These are phyloP conservation scores for Fragaria ananassa DNA, from an alignment of 306 rosid genomes.

Conservation along the genomic window DNA sequence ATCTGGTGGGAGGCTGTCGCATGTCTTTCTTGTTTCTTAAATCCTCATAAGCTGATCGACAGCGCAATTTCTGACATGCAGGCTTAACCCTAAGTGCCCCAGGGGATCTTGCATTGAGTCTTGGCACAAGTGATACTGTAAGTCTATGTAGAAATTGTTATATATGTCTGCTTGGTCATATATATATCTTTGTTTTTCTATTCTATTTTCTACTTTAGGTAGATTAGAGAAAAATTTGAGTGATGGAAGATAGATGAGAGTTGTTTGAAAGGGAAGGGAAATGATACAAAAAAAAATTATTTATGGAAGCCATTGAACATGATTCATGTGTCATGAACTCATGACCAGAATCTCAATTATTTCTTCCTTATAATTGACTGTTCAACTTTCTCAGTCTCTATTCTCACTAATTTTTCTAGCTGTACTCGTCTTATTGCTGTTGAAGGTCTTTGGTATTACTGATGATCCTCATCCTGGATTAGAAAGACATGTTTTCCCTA, in stretches of 20 bases:
- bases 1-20: neutral
- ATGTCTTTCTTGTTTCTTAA: neutral
- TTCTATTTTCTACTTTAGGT: neutral
- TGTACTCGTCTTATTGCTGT: conserved; percentile 19
- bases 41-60: neutral
- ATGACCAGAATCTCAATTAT: neutral
- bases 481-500: conserved; percentile 93
- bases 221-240: neutral
- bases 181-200: neutral
- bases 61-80: conserved; percentile 36
- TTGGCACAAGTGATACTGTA: conserved; percentile 96
- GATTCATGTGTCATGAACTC: neutral
- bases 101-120: conserved; percentile 92
- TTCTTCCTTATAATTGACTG: neutral
- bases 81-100: conserved; percentile 87
- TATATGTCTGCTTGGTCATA: neutral
- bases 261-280: neutral
- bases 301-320: neutral
- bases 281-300: neutral
- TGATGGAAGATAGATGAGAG: neutral
- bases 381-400: conserved; percentile 4
- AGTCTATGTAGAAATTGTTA: conserved; percentile 29
- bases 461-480: conserved; percentile 77
- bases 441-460: conserved; percentile 80
- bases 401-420: conserved; percentile 24